A percentile compares a stretch with the other conserved stretches of the same genome.
phyloP scores from a whole-genome alignment of 2,329 filamentous ascomycete species.

The Cladosporium sp. region DNA sequence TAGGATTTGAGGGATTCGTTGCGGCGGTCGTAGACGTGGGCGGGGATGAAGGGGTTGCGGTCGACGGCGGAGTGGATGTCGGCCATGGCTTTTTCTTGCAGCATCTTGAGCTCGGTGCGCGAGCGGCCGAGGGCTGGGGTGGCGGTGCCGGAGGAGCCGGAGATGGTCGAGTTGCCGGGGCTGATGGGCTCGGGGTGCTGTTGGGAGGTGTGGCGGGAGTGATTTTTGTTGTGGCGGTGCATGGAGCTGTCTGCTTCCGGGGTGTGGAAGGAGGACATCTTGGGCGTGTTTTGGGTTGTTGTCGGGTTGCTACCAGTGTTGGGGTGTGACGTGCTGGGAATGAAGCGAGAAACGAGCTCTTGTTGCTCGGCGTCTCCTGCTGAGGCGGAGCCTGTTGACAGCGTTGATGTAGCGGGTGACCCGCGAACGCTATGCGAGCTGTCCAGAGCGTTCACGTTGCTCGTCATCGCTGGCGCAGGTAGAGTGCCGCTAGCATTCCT shows the following conservation, averaged over 20 bases:
- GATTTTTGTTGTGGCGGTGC: not conserved
- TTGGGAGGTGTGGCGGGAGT: not conserved
- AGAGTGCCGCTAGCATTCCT: constrained; percentile 19
- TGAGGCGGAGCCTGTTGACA: constrained; percentile 21
- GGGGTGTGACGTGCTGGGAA: constrained; percentile 27
- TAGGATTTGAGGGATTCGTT: constrained; percentile 30
- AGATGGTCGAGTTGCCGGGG: constrained; percentile 24
- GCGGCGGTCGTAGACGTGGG: constrained; percentile 28
- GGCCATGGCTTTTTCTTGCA: constrained; percentile 29
- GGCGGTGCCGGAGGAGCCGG: constrained; percentile 23
- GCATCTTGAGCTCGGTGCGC: constrained; percentile 26
- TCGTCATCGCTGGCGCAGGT: constrained; percentile 26
- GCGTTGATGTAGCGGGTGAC: constrained; percentile 25
- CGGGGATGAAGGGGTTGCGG: constrained; percentile 24
- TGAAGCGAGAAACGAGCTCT: constrained; percentile 29
- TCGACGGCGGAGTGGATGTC: constrained; percentile 25
- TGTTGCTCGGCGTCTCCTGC: constrained; percentile 17
- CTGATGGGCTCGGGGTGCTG: constrained; percentile 20
- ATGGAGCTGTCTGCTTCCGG: constrained; percentile 23
- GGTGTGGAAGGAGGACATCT: constrained; percentile 23
- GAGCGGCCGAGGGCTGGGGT: constrained; percentile 28
- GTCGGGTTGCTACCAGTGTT: constrained; percentile 24
- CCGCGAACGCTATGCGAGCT: constrained; percentile 22
- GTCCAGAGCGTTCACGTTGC: constrained; percentile 28
- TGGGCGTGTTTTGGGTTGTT: constrained; percentile 25